Percentiles rank a stretch among this genome's conserved stretches.
Conservation (phyloP, 2,329 filamentous ascomycete genomes). For the Aspergillus sp. region DNA sequence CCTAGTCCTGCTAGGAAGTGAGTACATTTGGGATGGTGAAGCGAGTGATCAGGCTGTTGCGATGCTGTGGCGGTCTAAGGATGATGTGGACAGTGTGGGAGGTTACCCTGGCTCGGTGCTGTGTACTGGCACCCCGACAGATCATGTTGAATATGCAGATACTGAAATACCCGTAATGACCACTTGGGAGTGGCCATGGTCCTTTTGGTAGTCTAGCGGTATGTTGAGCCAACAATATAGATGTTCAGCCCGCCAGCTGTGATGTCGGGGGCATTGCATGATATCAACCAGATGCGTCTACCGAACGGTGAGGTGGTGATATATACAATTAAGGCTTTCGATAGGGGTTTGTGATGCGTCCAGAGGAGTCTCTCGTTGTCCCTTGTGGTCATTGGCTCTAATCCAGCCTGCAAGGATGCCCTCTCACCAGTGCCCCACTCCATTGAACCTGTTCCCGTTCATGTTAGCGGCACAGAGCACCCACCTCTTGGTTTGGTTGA, state of each 20-base stretch:
- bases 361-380: neutral
- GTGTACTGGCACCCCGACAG: conserved; percentile 1
- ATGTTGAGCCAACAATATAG: neutral
- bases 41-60: conserved; percentile 3
- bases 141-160: neutral
- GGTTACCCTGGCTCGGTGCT: conserved; percentile 2
- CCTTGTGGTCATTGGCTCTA: neutral
- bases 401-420: neutral
- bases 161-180: too few species aligned
- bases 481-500: neutral
- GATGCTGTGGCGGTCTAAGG: conserved; percentile 2
- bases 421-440: neutral
- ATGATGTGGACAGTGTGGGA: neutral
- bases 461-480: neutral
- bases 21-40: conserved; percentile 1
- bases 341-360: neutral
- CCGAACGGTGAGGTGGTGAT: neutral
- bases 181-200: too few species aligned
- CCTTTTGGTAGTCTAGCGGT: too few species aligned
- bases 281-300: neutral
- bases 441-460: neutral
- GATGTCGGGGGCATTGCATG: neutral
- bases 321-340: neutral
- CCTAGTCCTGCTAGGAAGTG: neutral
- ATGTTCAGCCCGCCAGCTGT: neutral